phyloP scores from a whole-genome alignment of 2,329 filamentous ascomycete genomes.

The Atkinsonella texensis region DNA sequence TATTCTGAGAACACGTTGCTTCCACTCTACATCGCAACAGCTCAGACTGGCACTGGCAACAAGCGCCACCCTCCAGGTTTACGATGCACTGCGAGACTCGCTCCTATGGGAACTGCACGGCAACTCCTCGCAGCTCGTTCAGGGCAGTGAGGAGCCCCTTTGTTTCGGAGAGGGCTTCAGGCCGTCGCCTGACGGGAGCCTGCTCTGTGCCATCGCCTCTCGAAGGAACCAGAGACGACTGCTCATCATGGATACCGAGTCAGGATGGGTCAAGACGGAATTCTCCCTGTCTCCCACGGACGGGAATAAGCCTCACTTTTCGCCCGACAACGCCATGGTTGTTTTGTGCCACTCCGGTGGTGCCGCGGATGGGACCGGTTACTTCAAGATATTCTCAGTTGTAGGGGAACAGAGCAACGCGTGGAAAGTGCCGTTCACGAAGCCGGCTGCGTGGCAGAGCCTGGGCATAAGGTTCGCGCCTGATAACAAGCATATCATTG shows the following conservation, averaged over 20 bases:
- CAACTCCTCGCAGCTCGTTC: slow-evolving; percentile 6
- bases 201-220: slow-evolving; percentile 3
- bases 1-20: slow-evolving; percentile 3
- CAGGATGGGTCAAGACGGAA: slow-evolving; percentile 5
- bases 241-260: slow-evolving; percentile 2
- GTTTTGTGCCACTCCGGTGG: not conserved
- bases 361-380: not conserved
- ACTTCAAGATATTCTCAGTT: slow-evolving; percentile 1
- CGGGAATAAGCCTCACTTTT: slow-evolving; percentile 4
- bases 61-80: slow-evolving; percentile 2
- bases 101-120: slow-evolving; percentile 7
- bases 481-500: slow-evolving; percentile 4
- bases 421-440: not conserved
- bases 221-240: slow-evolving; percentile 1
- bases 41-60: slow-evolving; percentile 3
- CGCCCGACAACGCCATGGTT: slow-evolving; percentile 4
- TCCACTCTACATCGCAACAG: not conserved
- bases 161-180: slow-evolving; percentile 2
- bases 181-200: slow-evolving; percentile 5
- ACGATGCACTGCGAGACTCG: slow-evolving; percentile 2
- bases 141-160: slow-evolving; percentile 5
- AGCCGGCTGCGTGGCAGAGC: slow-evolving; percentile 2
- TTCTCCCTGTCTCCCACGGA: not conserved
- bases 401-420: not conserved
- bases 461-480: slow-evolving; percentile 5